Conservation (phyloP, 2,329 filamentous ascomycete genomes). For the Neofusicoccum umdonicola region DNA sequence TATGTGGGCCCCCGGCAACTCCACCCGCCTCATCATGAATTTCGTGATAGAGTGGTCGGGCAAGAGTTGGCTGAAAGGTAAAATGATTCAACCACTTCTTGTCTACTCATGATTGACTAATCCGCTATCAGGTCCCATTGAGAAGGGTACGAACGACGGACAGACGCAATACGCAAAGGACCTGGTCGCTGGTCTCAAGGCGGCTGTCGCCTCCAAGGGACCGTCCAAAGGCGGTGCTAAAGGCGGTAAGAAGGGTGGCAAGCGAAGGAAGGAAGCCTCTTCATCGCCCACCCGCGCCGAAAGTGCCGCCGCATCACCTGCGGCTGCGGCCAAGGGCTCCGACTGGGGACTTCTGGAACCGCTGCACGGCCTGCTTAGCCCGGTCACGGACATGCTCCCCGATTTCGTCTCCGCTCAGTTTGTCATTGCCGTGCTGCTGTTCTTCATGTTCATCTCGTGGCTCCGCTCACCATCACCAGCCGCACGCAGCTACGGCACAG, state of each 20-base stretch:
- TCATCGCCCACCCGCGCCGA: conserved; percentile 37
- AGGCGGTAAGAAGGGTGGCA: conserved; percentile 47
- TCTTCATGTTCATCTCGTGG: conserved; percentile 63
- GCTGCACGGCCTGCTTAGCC: conserved; percentile 65
- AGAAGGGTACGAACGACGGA: conserved; percentile 90
- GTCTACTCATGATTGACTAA: conserved; percentile 1
- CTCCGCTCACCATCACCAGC: conserved; percentile 53
- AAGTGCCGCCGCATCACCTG: conserved; percentile 18
- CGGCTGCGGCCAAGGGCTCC: conserved; percentile 30
- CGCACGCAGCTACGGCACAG: conserved; percentile 19
- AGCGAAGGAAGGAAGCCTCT: conserved; percentile 53
- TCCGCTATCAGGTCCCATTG: conserved; percentile 70
- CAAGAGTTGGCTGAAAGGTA: conserved; percentile 97
- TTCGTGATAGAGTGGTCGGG: conserved; percentile 94
- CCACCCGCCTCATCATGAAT: conserved; percentile 80
- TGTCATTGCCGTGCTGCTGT: conserved; percentile 70
- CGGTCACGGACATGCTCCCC: conserved; percentile 65
- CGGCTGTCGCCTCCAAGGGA: conserved; percentile 66
- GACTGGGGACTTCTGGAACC: conserved; percentile 82
- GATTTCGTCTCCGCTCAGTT: conserved; percentile 75
- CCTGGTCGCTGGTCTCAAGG: conserved; percentile 70
- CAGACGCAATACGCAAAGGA: conserved; percentile 81
- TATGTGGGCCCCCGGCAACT: conserved; percentile 84
- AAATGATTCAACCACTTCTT: conserved; percentile 15
- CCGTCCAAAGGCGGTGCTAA: conserved; percentile 54